phyloP scores from a whole-genome alignment of 768 basidiomycete genomes.

The Tylopilus intermedius region DNA sequence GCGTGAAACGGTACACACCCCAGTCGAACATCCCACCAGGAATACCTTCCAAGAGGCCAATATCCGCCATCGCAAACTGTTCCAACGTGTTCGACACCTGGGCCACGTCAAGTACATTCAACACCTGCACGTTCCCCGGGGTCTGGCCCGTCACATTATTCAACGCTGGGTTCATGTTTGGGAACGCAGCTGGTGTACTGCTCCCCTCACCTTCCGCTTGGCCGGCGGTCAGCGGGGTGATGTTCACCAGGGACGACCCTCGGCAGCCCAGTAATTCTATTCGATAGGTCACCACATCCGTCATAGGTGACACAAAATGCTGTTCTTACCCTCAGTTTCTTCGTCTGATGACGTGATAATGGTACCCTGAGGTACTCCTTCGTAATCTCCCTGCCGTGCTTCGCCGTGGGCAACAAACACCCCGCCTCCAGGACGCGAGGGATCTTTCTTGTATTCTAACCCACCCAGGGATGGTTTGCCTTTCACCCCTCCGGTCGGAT shows the following conservation, averaged over 20 bases:
- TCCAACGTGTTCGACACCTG: conserved; percentile 52
- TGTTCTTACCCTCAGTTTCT: conserved; percentile 47
- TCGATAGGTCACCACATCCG: conserved; percentile 5
- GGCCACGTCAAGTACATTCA: conserved; percentile 67
- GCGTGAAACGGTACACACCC: conserved; percentile 47
- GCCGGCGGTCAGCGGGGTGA: conserved; percentile 40
- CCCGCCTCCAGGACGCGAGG: conserved; percentile 78
- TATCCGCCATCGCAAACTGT: conserved; percentile 63
- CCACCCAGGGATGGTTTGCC: conserved; percentile 46
- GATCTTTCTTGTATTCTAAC: conserved; percentile 74
- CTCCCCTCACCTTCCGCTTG: conserved; percentile 32
- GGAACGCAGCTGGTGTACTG: conserved; percentile 19
- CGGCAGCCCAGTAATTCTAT: conserved; percentile 10
- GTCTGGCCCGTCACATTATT: conserved; percentile 39
- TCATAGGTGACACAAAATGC: conserved; percentile 13
- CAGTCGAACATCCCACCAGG: conserved; percentile 86
- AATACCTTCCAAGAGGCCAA: conserved; percentile 69
- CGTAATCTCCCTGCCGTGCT: conserved; percentile 41
- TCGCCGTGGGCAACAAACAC: conserved; percentile 68
- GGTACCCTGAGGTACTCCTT: conserved; percentile 52
- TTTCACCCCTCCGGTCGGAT: conserved; percentile 73
- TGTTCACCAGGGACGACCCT: conserved; percentile 49
- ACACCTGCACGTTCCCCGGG: conserved; percentile 61
- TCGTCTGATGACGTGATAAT: conserved; percentile 49
- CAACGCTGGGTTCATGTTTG: conserved; percentile 76